These are phyloP conservation scores for Aspergillus homomorphus DNA, from an alignment of 495 filamentous ascomycete genomes.

Conservation along the genomic window DNA sequence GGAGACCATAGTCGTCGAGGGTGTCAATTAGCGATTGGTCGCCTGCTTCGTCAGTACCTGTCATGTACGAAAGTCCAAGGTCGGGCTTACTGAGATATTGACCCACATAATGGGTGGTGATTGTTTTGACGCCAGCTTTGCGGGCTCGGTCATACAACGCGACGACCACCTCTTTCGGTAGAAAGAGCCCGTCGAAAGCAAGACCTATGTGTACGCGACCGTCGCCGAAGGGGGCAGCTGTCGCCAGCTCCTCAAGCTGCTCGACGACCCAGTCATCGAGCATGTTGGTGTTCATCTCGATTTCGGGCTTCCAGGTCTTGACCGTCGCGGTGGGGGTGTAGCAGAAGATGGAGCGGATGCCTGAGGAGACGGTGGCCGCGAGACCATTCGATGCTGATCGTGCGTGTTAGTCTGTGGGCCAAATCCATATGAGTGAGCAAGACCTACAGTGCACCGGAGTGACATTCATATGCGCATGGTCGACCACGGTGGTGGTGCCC, in stretches of 20 bases:
- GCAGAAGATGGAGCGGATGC: conserved; percentile 48
- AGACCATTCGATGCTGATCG: conserved; percentile 35
- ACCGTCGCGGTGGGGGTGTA: conserved; percentile 37
- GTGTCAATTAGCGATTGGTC: conserved; percentile 23
- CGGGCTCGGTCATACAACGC: conserved; percentile 29
- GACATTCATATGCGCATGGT: conserved; percentile 52
- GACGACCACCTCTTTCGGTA: conserved; percentile 33
- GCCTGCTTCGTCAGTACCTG: conserved; percentile 4
- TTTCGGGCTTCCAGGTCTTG: conserved; percentile 32
- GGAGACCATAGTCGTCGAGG: conserved; percentile 32
- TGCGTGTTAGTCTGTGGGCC: not conserved
- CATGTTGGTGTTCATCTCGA: conserved; percentile 28
- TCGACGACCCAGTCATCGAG: conserved; percentile 41
- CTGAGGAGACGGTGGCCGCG: conserved; percentile 41
- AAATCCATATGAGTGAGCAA: not conserved
- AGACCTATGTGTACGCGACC: conserved; percentile 40
- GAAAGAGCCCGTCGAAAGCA: conserved; percentile 38
- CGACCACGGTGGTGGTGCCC: conserved; percentile 57
- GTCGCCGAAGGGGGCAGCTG: conserved; percentile 33
- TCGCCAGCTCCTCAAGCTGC: conserved; percentile 31
- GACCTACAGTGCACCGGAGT: conserved; percentile 37
- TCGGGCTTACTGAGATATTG: conserved; percentile 9
- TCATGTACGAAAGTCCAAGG: no score
- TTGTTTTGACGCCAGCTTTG: conserved; percentile 26
- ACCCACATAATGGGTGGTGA: conserved; percentile 37